These are phyloP conservation scores for Yamadazyma epiphylla DNA, from an alignment of 1,139 yeast genomes.

Conservation along the genomic window DNA sequence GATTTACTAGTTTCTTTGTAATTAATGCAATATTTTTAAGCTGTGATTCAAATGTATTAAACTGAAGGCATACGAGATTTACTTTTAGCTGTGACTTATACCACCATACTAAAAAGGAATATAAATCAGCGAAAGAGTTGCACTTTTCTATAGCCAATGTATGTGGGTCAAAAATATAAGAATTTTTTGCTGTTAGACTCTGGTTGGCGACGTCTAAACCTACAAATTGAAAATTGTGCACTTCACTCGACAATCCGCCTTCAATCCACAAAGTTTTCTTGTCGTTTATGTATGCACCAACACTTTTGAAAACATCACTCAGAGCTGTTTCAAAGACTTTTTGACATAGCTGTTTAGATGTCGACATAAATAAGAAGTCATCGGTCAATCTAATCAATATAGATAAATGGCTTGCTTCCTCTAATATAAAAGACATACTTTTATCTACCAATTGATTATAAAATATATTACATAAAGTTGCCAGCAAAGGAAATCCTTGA, in stretches of 20 bases:
- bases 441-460: conserved; percentile 61
- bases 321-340: conserved; percentile 16
- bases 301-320: conserved; percentile 35
- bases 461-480: conserved; percentile 70
- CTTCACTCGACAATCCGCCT: conserved; percentile 1
- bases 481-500: conserved; percentile 83
- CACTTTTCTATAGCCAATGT: conserved; percentile 11
- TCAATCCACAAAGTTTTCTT: conserved; percentile 43
- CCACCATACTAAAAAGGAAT: conserved; percentile 13
- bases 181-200: conserved; percentile 13
- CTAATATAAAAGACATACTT: conserved; percentile 26
- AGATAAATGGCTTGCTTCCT: conserved; percentile 20
- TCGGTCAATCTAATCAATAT: conserved; percentile 70
- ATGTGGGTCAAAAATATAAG: conserved; percentile 8
- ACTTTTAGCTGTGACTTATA: conserved; percentile 13
- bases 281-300: conserved; percentile 59
- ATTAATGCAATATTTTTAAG: conserved; percentile 12
- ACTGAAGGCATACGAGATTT: conserved; percentile 9
- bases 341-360: conserved; percentile 20
- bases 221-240: conserved; percentile 19
- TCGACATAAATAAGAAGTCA: conserved; percentile 72
- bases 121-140: conserved; percentile 14
- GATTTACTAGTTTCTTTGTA: too few relatives aligned
- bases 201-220: conserved; percentile 32
- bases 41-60: conserved; percentile 6